Percentiles rank a stretch among this genome's conserved stretches.
Conservation (phyloP, 2,329 filamentous ascomycete genomes). For the Helicocarpus griseus region DNA sequence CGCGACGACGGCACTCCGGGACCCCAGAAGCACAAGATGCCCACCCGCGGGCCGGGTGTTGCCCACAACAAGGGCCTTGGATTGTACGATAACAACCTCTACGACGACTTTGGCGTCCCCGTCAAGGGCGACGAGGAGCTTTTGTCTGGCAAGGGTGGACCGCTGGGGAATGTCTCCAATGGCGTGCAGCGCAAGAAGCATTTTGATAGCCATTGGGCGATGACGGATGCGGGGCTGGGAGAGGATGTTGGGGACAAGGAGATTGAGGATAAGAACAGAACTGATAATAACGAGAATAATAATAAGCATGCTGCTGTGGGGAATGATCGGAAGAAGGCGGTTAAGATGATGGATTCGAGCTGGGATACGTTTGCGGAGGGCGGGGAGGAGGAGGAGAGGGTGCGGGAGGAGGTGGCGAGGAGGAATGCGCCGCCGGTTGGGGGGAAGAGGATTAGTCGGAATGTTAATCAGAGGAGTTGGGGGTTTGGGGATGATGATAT, state of each 20-base stretch:
- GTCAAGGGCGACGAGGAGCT: slow-evolving; percentile 15
- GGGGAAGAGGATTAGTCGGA: neutral
- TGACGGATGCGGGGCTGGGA: slow-evolving; percentile 46
- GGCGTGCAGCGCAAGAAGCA: slow-evolving; percentile 63
- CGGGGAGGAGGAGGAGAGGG: slow-evolving; percentile 23
- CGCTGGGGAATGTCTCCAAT: slow-evolving; percentile 62
- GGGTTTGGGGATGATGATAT: slow-evolving; percentile 4
- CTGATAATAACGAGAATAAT: slow-evolving; percentile 38
- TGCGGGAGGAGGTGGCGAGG: slow-evolving; percentile 3
- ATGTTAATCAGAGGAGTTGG: neutral
- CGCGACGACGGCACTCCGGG: slow-evolving; percentile 63
- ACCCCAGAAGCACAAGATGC: slow-evolving; percentile 16
- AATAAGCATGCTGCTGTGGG: slow-evolving; percentile 35
- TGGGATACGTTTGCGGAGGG: slow-evolving; percentile 37
- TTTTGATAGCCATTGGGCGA: slow-evolving; percentile 67
- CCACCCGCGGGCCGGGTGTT: slow-evolving; percentile 32
- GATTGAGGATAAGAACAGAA: slow-evolving; percentile 67
- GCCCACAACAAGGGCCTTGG: slow-evolving; percentile 57
- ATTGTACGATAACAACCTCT: slow-evolving; percentile 70
- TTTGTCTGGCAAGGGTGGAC: slow-evolving; percentile 16
- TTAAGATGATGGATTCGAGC: slow-evolving; percentile 62
- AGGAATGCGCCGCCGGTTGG: no score
- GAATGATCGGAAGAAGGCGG: slow-evolving; percentile 56
- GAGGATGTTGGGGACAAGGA: neutral
- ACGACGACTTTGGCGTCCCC: slow-evolving; percentile 47